These are phyloP conservation scores for Lichtheimia ramosa DNA, from an alignment of 371 early-diverging fungal species.

Conservation along the genomic window DNA sequence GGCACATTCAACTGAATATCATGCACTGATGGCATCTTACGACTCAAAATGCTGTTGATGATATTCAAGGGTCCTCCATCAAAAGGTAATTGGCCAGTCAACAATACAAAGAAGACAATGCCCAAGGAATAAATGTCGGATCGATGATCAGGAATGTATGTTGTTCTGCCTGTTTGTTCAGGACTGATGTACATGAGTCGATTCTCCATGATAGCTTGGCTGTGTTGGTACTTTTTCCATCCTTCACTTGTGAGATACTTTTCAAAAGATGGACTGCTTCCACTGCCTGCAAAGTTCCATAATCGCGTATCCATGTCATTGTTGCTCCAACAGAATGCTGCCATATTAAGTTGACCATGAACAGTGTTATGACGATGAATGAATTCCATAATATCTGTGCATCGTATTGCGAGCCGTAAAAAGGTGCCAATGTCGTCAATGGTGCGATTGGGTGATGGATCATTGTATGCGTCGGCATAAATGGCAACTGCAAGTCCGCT, in stretches of 20 bases:
- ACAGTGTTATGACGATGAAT: constrained; percentile 43
- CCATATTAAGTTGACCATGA: constrained; percentile 39
- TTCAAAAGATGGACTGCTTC: constrained; percentile 29
- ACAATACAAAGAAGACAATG: constrained; percentile 49
- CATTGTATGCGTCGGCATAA: constrained; percentile 34
- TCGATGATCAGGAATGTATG: constrained; percentile 56
- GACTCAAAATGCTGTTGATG: constrained; percentile 53
- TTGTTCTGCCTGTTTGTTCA: constrained; percentile 61
- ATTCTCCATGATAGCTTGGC: constrained; percentile 16
- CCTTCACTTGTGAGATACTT: constrained; percentile 43
- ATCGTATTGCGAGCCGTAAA: constrained; percentile 44
- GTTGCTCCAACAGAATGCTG: constrained; percentile 45
- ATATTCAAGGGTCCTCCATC: constrained; percentile 58
- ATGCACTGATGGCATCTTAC: constrained; percentile 41
- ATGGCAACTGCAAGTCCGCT: constrained; percentile 38
- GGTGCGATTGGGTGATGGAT: neutral
- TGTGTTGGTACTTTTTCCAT: constrained; percentile 38
- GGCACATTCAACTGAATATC: constrained; percentile 53
- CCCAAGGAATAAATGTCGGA: constrained; percentile 61
- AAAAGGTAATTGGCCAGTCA: constrained; percentile 53
- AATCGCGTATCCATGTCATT: constrained; percentile 24
- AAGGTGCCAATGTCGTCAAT: constrained; percentile 40
- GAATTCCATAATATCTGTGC: constrained; percentile 43
- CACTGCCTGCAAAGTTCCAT: constrained; percentile 27
- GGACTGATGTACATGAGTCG: constrained; percentile 39